phyloP scores from a whole-genome alignment of 768 basidiomycete species.

The Lactarius sanguifluus region DNA sequence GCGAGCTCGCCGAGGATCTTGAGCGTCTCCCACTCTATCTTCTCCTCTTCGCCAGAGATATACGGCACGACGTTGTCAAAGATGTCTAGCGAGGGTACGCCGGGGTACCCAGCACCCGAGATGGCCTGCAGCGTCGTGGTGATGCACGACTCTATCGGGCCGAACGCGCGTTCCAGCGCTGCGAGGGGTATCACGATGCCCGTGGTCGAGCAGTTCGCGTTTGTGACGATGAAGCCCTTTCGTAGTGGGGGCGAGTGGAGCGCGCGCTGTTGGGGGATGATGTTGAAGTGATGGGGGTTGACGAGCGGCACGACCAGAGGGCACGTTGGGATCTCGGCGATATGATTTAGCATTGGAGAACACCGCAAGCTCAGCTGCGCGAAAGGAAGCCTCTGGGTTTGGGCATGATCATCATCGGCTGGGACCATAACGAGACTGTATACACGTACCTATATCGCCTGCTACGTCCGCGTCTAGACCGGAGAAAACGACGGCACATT shows the following conservation, averaged over 20 bases:
- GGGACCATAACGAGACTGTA: conserved; percentile 11
- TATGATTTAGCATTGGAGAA: conserved; percentile 99
- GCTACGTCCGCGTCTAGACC: conserved; percentile 96
- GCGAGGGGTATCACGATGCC: conserved; percentile 88
- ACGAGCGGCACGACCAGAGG: conserved; percentile 97
- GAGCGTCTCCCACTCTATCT: conserved; percentile 98
- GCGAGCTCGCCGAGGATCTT: conserved; percentile 91
- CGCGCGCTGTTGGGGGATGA: conserved; percentile 79
- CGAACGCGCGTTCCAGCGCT: conserved; percentile 87
- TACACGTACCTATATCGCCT: conserved; percentile 81
- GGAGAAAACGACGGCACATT: conserved; percentile 88
- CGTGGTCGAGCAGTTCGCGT: conserved; percentile 98
- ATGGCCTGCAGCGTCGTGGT: conserved; percentile 98
- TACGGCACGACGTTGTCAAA: conserved; percentile 95
- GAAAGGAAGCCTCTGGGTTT: conserved; percentile 74
- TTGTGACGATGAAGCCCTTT: conserved; percentile 94
- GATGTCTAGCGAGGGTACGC: conserved; percentile 85
- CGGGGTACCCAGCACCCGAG: conserved; percentile 97
- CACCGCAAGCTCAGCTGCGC: conserved; percentile 82
- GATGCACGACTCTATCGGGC: conserved; percentile 87
- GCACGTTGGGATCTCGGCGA: conserved; percentile 87
- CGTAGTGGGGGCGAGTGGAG: conserved; percentile 64
- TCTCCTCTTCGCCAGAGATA: conserved; percentile 93
- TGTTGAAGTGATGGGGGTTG: conserved; percentile 81
- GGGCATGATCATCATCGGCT: background rate